Conservation (phyloP, 2,329 filamentous ascomycete species). For the Hypoxylon sp. region DNA sequence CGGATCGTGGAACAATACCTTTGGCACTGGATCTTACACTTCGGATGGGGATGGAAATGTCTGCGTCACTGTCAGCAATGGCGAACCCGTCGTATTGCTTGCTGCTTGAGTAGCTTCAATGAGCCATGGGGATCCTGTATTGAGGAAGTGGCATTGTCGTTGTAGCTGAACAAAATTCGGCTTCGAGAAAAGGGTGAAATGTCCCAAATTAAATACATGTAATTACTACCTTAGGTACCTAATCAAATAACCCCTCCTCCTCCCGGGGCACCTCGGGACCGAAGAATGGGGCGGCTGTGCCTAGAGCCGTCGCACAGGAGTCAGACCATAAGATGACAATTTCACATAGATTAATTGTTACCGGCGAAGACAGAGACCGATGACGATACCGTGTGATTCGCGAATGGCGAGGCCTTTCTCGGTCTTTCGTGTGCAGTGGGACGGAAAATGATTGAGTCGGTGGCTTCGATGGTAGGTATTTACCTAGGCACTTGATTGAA, state of each 20-base stretch:
- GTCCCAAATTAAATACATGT: neutral
- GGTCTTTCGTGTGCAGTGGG: neutral
- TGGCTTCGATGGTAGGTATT: neutral
- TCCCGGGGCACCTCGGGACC: neutral
- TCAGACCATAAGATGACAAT: neutral
- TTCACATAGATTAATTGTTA: neutral
- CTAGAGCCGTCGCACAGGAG: neutral
- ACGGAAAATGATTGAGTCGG: neutral
- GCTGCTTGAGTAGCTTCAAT: constrained; percentile 21
- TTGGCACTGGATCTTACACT: constrained; percentile 55
- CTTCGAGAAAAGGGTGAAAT: too few species aligned
- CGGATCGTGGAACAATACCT: constrained; percentile 59
- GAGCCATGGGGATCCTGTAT: too few species aligned
- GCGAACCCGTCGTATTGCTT: constrained; percentile 60
- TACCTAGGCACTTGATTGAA: neutral
- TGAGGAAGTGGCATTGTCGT: neutral
- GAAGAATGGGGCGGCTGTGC: neutral
- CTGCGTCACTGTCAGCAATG: constrained; percentile 59
- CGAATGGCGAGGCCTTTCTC: neutral
- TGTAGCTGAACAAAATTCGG: neutral
- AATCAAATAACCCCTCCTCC: neutral
- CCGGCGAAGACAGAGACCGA: constrained; percentile 1
- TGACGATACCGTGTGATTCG: neutral
- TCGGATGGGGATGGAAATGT: constrained; percentile 59
- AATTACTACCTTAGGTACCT: neutral